These are phyloP conservation scores for Phytophthora pisi DNA, from an alignment of 352 stramenopile genomes.

Conservation along the genomic window DNA sequence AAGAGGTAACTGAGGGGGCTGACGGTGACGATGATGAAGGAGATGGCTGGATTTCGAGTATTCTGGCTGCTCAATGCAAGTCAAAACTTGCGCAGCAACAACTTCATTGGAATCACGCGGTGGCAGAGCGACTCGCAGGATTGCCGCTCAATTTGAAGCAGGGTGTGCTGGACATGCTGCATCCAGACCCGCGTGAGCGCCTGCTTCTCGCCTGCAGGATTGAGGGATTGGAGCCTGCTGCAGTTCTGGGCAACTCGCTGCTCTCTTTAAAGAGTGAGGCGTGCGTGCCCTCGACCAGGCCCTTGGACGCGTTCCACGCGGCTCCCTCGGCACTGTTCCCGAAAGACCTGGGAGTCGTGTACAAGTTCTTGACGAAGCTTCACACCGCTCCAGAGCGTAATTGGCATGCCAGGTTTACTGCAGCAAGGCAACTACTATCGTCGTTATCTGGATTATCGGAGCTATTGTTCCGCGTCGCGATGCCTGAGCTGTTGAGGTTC, in stretches of 20 bases:
- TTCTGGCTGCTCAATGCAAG: conserved; percentile 21
- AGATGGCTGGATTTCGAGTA: conserved; percentile 39
- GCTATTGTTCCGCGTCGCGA: conserved; percentile 48
- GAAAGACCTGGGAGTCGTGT: conserved; percentile 45
- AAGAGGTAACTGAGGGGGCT: background rate
- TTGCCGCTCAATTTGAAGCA: conserved; percentile 65
- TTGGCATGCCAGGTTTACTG: conserved; percentile 55
- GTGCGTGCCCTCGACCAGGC: conserved; percentile 11
- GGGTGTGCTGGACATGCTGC: conserved; percentile 48
- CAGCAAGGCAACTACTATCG: conserved; percentile 37
- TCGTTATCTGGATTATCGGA: conserved; percentile 48
- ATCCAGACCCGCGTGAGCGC: conserved; percentile 50
- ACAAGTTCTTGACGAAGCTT: conserved; percentile 55
- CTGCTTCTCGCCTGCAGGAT: conserved; percentile 36
- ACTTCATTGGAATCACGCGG: conserved; percentile 35
- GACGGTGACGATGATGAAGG: background rate
- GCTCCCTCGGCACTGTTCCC: conserved; percentile 52
- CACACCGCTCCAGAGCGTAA: conserved; percentile 31
- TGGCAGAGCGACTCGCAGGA: conserved; percentile 32
- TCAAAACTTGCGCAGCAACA: background rate
- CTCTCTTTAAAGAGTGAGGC: background rate
- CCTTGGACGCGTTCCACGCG: conserved; percentile 25
- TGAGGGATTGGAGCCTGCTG: conserved; percentile 38
- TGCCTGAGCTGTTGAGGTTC: conserved; percentile 61
- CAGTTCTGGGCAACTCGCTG: conserved; percentile 6